Evolutionary conservation across 805 yeast genomes (phyloP), one percentile per base, ranked within the genome.

Genomic region (Candida ortonii): DNA sequence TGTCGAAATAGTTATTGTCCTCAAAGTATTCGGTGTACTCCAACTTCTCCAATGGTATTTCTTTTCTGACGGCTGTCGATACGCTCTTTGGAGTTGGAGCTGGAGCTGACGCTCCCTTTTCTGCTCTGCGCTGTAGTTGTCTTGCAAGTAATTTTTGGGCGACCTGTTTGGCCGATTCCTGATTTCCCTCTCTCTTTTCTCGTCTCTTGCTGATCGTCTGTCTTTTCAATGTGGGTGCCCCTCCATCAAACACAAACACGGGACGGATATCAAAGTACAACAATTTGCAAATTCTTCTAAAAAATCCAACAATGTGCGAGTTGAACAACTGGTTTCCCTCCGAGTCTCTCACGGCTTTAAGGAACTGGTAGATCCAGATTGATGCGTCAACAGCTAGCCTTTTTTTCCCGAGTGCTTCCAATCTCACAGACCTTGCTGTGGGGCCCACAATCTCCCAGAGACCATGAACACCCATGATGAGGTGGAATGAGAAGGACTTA

Each of bases 291-390:
- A 93, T 88, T 35, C 99, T 70, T 43, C 97, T 65, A 58, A 90
- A 90, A 52, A 93, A 93, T 7, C 99, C 99, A n/a, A 88, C 84
- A 13, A 93, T 76, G 57, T 93, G 98, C 0, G 96, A 81, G 41
- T 79, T 84, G 19, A 73, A 70, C 40, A 89, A 57, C 1, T 85
- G 74, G 39, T 82, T 76, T 6, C 97, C 98, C 19, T 83, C 82
- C 24, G 75, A 63, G 55, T 88, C 95, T 47, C 97, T 71, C 15
- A 93, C 94, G 1, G 97, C 97, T 57, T 90, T 93, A 44, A 93
- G 66, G 53, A 93, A 93, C 58, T 93, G 99, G 55, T 93, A 93
- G 35, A 93, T 84, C 99, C 99, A 93, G 44, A 93, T 93, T 2
- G 97, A 90, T 1, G 98, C 99, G 67, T 93, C 99, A 6, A 93